Evolutionary conservation across 2,329 filamentous ascomycete species (phyloP).

Genomic region (Fusarium tuaranense): DNA sequence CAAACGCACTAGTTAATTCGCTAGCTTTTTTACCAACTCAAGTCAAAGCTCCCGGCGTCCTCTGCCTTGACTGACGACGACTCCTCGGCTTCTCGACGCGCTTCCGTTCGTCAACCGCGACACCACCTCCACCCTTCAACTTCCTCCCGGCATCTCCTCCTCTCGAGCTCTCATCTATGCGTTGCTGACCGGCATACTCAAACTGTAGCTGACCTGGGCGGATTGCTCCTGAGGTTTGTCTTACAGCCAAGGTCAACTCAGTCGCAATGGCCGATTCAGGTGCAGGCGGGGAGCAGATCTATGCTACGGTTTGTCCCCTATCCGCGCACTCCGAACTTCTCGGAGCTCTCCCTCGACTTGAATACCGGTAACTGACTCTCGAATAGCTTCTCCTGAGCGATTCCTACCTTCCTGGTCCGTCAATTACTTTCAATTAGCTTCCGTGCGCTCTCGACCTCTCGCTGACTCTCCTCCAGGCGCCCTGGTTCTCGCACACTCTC

Average conservation of each 20-base stretch:
- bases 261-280: slow-evolving; percentile 51
- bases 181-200: slow-evolving; percentile 38
- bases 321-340: slow-evolving; percentile 8
- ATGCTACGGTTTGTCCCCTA: slow-evolving; percentile 64
- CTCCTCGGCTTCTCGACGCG: slow-evolving; percentile 27
- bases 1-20: neutral
- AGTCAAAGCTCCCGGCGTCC: slow-evolving; percentile 14
- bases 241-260: slow-evolving; percentile 33
- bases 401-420: slow-evolving; percentile 88
- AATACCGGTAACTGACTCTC: slow-evolving; percentile 9
- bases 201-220: slow-evolving; percentile 39
- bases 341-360: neutral
- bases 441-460: neutral
- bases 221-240: slow-evolving; percentile 32
- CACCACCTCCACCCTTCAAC: neutral
- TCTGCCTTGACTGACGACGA: slow-evolving; percentile 6
- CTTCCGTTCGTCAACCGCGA: slow-evolving; percentile 31
- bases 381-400: slow-evolving; percentile 90
- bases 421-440: slow-evolving; percentile 23
- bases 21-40: slow-evolving; percentile 10
- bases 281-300: slow-evolving; percentile 59
- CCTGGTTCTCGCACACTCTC: slow-evolving; percentile 91
- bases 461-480: slow-evolving; percentile 70
- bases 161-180: slow-evolving; percentile 31
- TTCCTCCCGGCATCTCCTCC: slow-evolving; percentile 7